Evolutionary conservation across 1,284 basidiomycete genomes (phyloP).

Genomic region (Ganoderma lucidum): DNA sequence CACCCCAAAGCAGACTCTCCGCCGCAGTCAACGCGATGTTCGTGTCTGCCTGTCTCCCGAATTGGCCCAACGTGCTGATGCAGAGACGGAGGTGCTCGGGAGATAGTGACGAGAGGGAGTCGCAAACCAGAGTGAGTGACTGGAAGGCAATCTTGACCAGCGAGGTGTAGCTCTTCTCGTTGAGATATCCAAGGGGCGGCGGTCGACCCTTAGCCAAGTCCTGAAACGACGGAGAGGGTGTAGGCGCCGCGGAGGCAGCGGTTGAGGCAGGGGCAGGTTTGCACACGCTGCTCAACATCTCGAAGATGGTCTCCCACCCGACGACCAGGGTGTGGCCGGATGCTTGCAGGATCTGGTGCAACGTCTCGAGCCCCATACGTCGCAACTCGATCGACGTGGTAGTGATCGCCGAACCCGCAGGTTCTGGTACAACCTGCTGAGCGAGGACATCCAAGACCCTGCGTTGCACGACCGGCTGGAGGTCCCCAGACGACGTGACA

Average conservation of each 20-base stretch:
- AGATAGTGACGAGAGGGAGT: slow-evolving; percentile 86
- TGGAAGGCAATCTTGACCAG: slow-evolving; percentile 93
- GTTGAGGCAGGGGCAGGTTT: slow-evolving; percentile 48
- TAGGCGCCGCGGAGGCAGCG: slow-evolving; percentile 45
- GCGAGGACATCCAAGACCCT: slow-evolving; percentile 86
- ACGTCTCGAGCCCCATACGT: slow-evolving; percentile 85
- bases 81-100: slow-evolving; percentile 85
- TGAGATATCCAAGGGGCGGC: slow-evolving; percentile 59
- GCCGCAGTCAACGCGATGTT: slow-evolving; percentile 96
- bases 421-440: slow-evolving; percentile 76
- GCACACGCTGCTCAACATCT: slow-evolving; percentile 88
- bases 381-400: slow-evolving; percentile 78
- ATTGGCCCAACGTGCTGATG: slow-evolving; percentile 89
- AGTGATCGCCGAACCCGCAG: slow-evolving; percentile 48
- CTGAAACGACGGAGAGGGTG: slow-evolving; percentile 41
- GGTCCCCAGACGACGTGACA: slow-evolving; percentile 63
- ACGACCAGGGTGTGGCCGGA: slow-evolving; percentile 90
- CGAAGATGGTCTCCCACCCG: slow-evolving; percentile 94
- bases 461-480: slow-evolving; percentile 78
- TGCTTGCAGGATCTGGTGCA: slow-evolving; percentile 90
- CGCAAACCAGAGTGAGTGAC: slow-evolving; percentile 93
- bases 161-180: slow-evolving; percentile 68
- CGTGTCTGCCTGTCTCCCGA: slow-evolving; percentile 91
- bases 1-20: slow-evolving; percentile 90
- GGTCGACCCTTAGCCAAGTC: slow-evolving; percentile 49